A percentile compares a stretch with the other conserved stretches of the same genome.
Evolutionary conservation across 768 basidiomycete species (phyloP).

Genomic region (Artomyces pyxidatus): DNA sequence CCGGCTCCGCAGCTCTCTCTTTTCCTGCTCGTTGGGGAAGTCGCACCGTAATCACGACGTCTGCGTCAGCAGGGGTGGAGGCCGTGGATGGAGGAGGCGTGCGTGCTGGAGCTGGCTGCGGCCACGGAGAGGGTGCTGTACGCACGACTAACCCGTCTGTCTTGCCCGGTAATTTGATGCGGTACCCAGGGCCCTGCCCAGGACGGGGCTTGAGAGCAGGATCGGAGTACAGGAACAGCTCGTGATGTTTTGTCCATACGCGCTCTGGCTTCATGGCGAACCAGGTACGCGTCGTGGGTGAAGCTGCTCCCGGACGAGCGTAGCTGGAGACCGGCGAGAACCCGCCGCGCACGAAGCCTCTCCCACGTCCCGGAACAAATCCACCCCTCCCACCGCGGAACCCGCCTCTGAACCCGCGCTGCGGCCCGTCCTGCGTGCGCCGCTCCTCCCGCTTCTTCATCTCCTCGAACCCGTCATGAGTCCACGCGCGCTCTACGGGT

Average conservation of each 20-base stretch:
- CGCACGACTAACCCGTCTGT: slow-evolving; percentile 34
- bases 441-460: slow-evolving; percentile 70
- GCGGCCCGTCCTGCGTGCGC: slow-evolving; percentile 26
- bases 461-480: slow-evolving; percentile 85
- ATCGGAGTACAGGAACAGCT: slow-evolving; percentile 65
- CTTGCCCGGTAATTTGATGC: slow-evolving; percentile 56
- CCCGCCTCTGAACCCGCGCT: slow-evolving; percentile 40
- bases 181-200: slow-evolving; percentile 44
- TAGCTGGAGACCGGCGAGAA: slow-evolving; percentile 17
- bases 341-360: slow-evolving; percentile 36
- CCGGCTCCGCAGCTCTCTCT: slow-evolving; percentile 24
- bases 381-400: slow-evolving; percentile 38
- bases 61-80: slow-evolving; percentile 32
- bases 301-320: slow-evolving; percentile 30
- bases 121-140: slow-evolving; percentile 21
- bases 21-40: slow-evolving; percentile 38
- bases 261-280: slow-evolving; percentile 71
- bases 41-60: slow-evolving; percentile 44
- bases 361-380: slow-evolving; percentile 28
- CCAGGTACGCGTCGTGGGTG: slow-evolving; percentile 36
- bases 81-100: slow-evolving; percentile 16
- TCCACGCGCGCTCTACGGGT: slow-evolving; percentile 67
- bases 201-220: slow-evolving; percentile 47
- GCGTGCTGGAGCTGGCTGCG: slow-evolving; percentile 2
- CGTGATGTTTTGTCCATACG: slow-evolving; percentile 79